Evolutionary conservation across 768 basidiomycete genomes (phyloP).

Genomic region (Daedaleopsis nitida): DNA sequence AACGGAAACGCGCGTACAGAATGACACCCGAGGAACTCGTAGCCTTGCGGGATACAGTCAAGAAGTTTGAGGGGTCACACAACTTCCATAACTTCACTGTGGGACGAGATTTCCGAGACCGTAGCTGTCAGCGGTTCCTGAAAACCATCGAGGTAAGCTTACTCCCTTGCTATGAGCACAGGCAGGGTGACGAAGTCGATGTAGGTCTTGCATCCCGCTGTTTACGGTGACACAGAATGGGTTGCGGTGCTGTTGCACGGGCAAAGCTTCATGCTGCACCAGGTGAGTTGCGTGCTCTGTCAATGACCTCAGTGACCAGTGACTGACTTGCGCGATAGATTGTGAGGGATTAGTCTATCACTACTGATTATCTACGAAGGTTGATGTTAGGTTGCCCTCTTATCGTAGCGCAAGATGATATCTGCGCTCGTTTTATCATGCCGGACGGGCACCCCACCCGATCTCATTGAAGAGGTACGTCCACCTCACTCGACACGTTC

Average conservation of each 20-base stretch:
- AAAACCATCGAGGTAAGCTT: constrained; percentile 73
- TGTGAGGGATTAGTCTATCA: constrained; percentile 12
- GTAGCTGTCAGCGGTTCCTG: constrained; percentile 85
- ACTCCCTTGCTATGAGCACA: background rate
- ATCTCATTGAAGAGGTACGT: constrained; percentile 71
- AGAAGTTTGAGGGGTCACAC: constrained; percentile 83
- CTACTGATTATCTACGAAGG: too few species aligned
- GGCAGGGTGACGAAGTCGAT: background rate
- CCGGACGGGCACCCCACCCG: constrained; percentile 73
- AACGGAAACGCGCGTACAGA: constrained; percentile 75
- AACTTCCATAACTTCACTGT: constrained; percentile 99
- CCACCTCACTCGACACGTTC: background rate
- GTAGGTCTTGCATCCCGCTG: constrained; percentile 82
- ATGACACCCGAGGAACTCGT: constrained; percentile 54
- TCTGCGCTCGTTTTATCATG: constrained; percentile 76
- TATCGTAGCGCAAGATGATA: constrained; percentile 92
- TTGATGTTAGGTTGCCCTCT: background rate
- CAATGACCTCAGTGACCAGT: background rate
- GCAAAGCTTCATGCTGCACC: constrained; percentile 99
- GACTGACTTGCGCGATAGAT: constrained; percentile 14
- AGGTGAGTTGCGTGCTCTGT: constrained; percentile 53
- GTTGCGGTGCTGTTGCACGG: constrained; percentile 92
- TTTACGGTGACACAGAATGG: constrained; percentile 94
- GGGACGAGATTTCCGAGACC: constrained; percentile 80
- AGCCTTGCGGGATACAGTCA: constrained; percentile 54